Percentiles rank a stretch among this genome's conserved stretches.
These are phyloP conservation scores for Erysimum cheiri DNA, from an alignment of 441 rosid species.

Conservation along the genomic window DNA sequence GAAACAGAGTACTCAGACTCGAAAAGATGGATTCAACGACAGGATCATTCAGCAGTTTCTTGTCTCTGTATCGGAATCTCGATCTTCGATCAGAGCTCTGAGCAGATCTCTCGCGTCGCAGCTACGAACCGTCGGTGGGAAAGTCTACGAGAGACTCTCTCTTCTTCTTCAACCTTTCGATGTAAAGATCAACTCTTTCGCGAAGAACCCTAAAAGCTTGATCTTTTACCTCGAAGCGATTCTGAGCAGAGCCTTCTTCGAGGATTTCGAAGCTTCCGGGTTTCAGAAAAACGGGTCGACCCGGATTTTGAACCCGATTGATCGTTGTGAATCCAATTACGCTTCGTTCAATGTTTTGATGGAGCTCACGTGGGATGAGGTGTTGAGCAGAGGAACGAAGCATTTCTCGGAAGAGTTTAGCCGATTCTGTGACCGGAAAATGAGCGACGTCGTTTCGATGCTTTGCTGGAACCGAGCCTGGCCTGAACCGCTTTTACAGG, in stretches of 20 bases:
- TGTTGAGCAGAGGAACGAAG: slow-evolving; percentile 81
- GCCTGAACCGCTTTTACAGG: slow-evolving; percentile 91
- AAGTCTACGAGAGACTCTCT: slow-evolving; percentile 71
- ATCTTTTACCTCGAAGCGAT: slow-evolving; percentile 80
- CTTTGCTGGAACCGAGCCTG: slow-evolving; percentile 93
- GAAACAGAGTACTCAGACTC: slow-evolving; percentile 38
- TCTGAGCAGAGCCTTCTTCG: slow-evolving; percentile 77
- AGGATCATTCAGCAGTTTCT: slow-evolving; percentile 73
- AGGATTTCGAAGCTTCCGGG: slow-evolving; percentile 84
- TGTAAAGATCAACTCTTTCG: slow-evolving; percentile 61
- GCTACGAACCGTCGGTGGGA: slow-evolving; percentile 70
- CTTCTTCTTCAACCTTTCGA: slow-evolving; percentile 79
- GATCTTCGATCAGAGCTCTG: slow-evolving; percentile 67
- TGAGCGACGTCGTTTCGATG: slow-evolving; percentile 94
- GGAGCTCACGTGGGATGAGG: slow-evolving; percentile 92
- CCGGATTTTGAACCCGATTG: slow-evolving; percentile 77
- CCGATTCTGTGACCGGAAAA: slow-evolving; percentile 90
- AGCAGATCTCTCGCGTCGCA: slow-evolving; percentile 79
- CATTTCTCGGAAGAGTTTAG: slow-evolving; percentile 97
- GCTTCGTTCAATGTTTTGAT: slow-evolving; percentile 61
- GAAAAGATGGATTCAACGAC: slow-evolving; percentile 50
- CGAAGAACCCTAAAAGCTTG: slow-evolving; percentile 65
- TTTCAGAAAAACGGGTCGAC: slow-evolving; percentile 60
- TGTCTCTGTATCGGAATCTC: slow-evolving; percentile 73
- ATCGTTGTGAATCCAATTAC: slow-evolving; percentile 75